A percentile compares a stretch with the other conserved stretches of the same genome.
These are phyloP conservation scores for Gossypium herbaceum DNA, from an alignment of 345 rosid species.

Conservation along the genomic window DNA sequence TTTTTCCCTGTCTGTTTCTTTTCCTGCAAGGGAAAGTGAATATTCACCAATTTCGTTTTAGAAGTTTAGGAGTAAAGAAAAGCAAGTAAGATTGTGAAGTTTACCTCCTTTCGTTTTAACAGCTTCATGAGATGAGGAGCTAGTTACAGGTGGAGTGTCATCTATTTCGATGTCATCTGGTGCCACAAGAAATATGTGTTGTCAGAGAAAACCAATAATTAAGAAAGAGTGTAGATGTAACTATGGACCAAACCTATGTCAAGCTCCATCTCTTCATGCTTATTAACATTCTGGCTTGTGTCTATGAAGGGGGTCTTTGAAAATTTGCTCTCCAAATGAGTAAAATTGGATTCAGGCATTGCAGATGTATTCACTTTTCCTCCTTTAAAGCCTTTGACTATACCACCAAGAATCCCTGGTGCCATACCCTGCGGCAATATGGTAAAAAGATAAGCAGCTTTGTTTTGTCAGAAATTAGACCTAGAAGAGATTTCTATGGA, in stretches of 20 bases:
- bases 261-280: slow-evolving; percentile 30
- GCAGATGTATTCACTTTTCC: slow-evolving; percentile 28
- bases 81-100: slow-evolving; percentile 13
- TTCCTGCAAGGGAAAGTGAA: slow-evolving; percentile 24
- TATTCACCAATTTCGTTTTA: background rate
- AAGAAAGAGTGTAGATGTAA: slow-evolving; percentile 5
- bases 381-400: slow-evolving; percentile 40
- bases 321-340: slow-evolving; percentile 38
- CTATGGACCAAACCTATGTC: slow-evolving; percentile 35
- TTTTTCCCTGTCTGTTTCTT: slow-evolving; percentile 41
- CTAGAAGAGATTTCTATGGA: slow-evolving; percentile 12
- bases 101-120: slow-evolving; percentile 23
- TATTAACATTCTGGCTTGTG: slow-evolving; percentile 19
- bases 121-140: slow-evolving; percentile 32
- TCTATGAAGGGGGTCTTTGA: slow-evolving; percentile 28
- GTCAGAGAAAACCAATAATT: slow-evolving; percentile 3
- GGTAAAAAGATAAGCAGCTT: slow-evolving; percentile 19
- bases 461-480: slow-evolving; percentile 6
- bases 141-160: slow-evolving; percentile 25
- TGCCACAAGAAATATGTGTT: slow-evolving; percentile 17
- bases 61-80: background rate
- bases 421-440: slow-evolving; percentile 29
- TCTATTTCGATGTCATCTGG: slow-evolving; percentile 56
- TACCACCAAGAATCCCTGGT: slow-evolving; percentile 38
- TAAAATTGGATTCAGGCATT: slow-evolving; percentile 23